phyloP scores from a whole-genome alignment of 2,329 filamentous ascomycete species.

The Fusarium praegraminearum region DNA sequence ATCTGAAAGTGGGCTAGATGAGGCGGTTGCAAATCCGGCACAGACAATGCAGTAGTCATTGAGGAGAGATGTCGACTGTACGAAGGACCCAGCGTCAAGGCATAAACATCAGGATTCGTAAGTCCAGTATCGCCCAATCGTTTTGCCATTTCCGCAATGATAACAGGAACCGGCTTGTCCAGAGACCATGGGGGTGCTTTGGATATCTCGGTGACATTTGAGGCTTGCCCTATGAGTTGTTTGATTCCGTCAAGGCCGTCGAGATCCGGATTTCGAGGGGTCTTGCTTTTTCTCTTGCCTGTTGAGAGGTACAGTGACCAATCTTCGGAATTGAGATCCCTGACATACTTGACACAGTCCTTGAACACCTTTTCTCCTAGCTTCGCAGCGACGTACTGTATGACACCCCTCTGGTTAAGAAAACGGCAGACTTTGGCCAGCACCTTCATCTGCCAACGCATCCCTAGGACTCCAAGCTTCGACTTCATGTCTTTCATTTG shows the following conservation, averaged over 20 bases:
- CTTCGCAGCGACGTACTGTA: conserved; percentile 68
- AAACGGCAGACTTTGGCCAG: conserved; percentile 69
- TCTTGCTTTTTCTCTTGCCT: conserved; percentile 54
- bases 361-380: conserved; percentile 68
- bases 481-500: conserved; percentile 68
- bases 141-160: conserved; percentile 49
- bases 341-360: conserved; percentile 70
- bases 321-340: conserved; percentile 67
- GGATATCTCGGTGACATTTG: conserved; percentile 44
- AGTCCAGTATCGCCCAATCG: conserved; percentile 48
- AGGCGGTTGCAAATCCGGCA: conserved; percentile 49
- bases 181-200: conserved; percentile 51
- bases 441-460: conserved; percentile 70
- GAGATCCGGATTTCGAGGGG: conserved; percentile 43
- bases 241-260: conserved; percentile 46
- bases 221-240: conserved; percentile 33
- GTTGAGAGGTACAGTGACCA: conserved; percentile 68
- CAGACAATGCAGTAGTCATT: conserved; percentile 53
- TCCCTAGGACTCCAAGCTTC: conserved; percentile 68
- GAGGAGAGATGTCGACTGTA: conserved; percentile 56
- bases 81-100: conserved; percentile 52
- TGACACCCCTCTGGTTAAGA: conserved; percentile 66
- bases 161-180: conserved; percentile 52
- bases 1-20: conserved; percentile 53
- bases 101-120: conserved; percentile 55